phyloP scores from a whole-genome alignment of 805 yeast species.

The Saturnispora diversa region DNA sequence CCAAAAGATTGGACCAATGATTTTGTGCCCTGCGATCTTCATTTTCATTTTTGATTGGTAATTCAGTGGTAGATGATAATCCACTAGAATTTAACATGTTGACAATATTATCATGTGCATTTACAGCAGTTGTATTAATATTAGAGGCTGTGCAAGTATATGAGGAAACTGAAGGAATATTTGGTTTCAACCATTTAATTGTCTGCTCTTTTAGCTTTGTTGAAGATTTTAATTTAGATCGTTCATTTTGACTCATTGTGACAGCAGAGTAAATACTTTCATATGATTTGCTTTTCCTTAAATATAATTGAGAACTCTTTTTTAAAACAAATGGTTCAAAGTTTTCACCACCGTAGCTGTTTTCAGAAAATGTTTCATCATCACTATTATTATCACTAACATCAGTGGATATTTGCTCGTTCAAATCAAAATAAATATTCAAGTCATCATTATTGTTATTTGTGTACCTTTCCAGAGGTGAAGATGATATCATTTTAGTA shows the following conservation, averaged over 20 bases:
- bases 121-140: background rate
- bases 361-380: slow-evolving; percentile 15
- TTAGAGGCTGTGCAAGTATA: background rate
- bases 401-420: slow-evolving; percentile 1
- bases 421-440: background rate
- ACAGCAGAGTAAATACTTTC: slow-evolving; percentile 24
- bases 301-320: slow-evolving; percentile 10
- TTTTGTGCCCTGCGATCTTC: background rate
- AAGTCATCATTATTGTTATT: slow-evolving; percentile 14
- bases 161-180: slow-evolving; percentile 19
- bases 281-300: slow-evolving; percentile 22
- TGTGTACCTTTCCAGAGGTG: slow-evolving; percentile 20
- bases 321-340: slow-evolving; percentile 19
- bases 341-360: slow-evolving; percentile 22
- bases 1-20: slow-evolving; percentile 1
- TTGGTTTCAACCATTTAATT: slow-evolving; percentile 28
- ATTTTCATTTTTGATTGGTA: slow-evolving; percentile 1
- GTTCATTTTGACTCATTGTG: background rate
- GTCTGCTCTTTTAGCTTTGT: slow-evolving; percentile 25
- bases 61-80: slow-evolving; percentile 4
- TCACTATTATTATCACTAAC: slow-evolving; percentile 1
- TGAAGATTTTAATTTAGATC: slow-evolving; percentile 4
- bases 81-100: slow-evolving; percentile 12
- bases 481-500: slow-evolving; percentile 13
- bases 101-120: slow-evolving; percentile 15